phyloP scores from a whole-genome alignment of 2,329 filamentous ascomycete genomes.

The Orbilia oligospora region DNA sequence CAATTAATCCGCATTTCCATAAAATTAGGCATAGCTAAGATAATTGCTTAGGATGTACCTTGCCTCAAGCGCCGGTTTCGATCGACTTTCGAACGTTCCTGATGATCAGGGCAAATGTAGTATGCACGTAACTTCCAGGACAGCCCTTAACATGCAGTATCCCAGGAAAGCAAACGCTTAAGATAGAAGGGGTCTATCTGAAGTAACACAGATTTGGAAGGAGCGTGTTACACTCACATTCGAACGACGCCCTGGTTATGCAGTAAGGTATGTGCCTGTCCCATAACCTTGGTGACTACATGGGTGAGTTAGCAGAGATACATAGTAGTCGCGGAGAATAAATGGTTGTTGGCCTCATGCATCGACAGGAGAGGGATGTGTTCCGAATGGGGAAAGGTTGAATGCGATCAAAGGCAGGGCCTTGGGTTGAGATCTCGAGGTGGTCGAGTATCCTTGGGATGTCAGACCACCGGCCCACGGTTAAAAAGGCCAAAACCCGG shows the following conservation, averaged over 20 bases:
- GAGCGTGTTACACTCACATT: slow-evolving; percentile 46
- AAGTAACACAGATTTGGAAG: slow-evolving; percentile 29
- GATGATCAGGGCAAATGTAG: slow-evolving; percentile 13
- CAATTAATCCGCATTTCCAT: slow-evolving; percentile 24
- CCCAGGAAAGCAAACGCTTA: slow-evolving; percentile 5
- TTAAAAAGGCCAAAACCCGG: slow-evolving; percentile 30
- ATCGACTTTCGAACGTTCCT: not conserved
- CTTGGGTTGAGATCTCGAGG: slow-evolving; percentile 23
- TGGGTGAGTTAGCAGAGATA: slow-evolving; percentile 15
- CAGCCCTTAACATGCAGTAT: not conserved
- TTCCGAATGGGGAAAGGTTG: slow-evolving; percentile 16
- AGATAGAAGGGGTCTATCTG: not conserved
- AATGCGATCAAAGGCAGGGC: slow-evolving; percentile 25
- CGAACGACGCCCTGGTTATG: slow-evolving; percentile 83
- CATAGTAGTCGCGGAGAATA: slow-evolving; percentile 43
- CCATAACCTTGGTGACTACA: slow-evolving; percentile 73
- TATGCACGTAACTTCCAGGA: slow-evolving; percentile 11
- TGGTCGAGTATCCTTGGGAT: slow-evolving; percentile 37
- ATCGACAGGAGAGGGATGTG: slow-evolving; percentile 6
- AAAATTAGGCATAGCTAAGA: slow-evolving; percentile 2
- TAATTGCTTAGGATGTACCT: slow-evolving; percentile 12
- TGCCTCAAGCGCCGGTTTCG: not conserved
- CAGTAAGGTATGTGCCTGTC: slow-evolving; percentile 85
- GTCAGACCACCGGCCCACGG: slow-evolving; percentile 25
- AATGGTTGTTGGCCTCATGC: slow-evolving; percentile 12